phyloP scores from a whole-genome alignment of 805 yeast species.

The Sungouiella thailandica region DNA sequence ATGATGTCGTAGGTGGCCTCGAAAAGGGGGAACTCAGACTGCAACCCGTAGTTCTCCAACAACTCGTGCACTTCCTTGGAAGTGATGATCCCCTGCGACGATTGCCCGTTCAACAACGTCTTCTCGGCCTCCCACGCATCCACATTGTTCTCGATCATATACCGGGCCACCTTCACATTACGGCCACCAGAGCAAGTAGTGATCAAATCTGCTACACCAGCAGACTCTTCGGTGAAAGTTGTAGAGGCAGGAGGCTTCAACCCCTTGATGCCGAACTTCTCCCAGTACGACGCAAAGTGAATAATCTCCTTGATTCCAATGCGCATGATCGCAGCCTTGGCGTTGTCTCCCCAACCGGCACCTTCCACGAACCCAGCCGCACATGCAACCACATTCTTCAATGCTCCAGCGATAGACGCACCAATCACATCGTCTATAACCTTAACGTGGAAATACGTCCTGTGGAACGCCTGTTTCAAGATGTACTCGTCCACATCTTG shows the following conservation, averaged over 20 bases:
- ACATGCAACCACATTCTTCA: slow-evolving; percentile 42
- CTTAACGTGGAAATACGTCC: slow-evolving; percentile 42
- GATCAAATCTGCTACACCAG: slow-evolving; percentile 46
- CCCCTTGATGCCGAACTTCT: slow-evolving; percentile 18
- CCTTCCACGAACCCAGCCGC: slow-evolving; percentile 46
- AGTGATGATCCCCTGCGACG: slow-evolving; percentile 43
- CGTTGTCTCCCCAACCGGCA: slow-evolving; percentile 46
- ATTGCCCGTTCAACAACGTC: slow-evolving; percentile 41
- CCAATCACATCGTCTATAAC: slow-evolving; percentile 44
- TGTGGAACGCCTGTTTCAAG: slow-evolving; percentile 41
- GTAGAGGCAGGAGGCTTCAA: slow-evolving; percentile 32
- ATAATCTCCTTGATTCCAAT: slow-evolving; percentile 40
- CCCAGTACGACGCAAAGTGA: slow-evolving; percentile 30
- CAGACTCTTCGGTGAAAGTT: slow-evolving; percentile 42
- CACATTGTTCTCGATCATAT: slow-evolving; percentile 40
- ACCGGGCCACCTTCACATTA: slow-evolving; percentile 43
- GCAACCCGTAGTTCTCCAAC: slow-evolving; percentile 29
- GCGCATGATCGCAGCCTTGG: slow-evolving; percentile 45
- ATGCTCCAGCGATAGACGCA: slow-evolving; percentile 43
- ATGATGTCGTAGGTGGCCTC: slow-evolving; percentile 43
- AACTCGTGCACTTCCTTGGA: slow-evolving; percentile 45
- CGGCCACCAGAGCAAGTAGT: slow-evolving; percentile 46
- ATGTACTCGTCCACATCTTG: slow-evolving; percentile 36
- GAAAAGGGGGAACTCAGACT: slow-evolving; percentile 39
- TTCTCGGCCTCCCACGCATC: slow-evolving; percentile 40